Percentiles rank a stretch among this genome's conserved stretches.
Evolutionary conservation across 805 yeast species (phyloP).

Genomic region (Candida fluviatilis): DNA sequence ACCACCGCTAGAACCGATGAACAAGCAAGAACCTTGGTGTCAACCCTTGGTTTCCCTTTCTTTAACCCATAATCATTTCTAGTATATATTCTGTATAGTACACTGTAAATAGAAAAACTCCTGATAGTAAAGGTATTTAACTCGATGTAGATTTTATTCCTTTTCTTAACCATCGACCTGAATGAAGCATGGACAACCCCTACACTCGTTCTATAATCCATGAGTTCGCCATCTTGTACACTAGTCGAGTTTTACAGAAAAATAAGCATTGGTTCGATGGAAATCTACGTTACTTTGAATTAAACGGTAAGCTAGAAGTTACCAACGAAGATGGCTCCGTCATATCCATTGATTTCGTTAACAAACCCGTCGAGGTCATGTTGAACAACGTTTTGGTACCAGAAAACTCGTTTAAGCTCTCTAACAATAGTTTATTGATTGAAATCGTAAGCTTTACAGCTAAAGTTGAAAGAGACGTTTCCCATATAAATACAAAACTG

Average conservation of each 20-base stretch:
- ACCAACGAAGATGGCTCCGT: conserved; percentile 31
- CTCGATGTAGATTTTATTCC: neutral
- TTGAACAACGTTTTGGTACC: conserved; percentile 7
- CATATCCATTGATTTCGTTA: conserved; percentile 29
- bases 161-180: neutral
- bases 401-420: conserved; percentile 21
- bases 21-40: conserved; percentile 80
- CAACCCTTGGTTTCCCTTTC: conserved; percentile 82
- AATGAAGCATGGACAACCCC: conserved; percentile 7
- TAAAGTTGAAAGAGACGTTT: conserved; percentile 35
- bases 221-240: conserved; percentile 45
- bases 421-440: conserved; percentile 23
- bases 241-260: conserved; percentile 42
- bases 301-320: conserved; percentile 46
- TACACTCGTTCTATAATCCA: conserved; percentile 37
- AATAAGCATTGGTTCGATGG: conserved; percentile 54
- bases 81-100: conserved; percentile 1
- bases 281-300: conserved; percentile 38
- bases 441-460: conserved; percentile 28
- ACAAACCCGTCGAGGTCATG: conserved; percentile 6
- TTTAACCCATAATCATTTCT: conserved; percentile 13
- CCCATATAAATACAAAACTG: conserved; percentile 7
- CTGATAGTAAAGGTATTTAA: neutral
- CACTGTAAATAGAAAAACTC: neutral
- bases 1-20: conserved; percentile 88